These are phyloP conservation scores for Aspergillus sergii DNA, from an alignment of 2,329 filamentous ascomycete genomes.

Conservation along the genomic window DNA sequence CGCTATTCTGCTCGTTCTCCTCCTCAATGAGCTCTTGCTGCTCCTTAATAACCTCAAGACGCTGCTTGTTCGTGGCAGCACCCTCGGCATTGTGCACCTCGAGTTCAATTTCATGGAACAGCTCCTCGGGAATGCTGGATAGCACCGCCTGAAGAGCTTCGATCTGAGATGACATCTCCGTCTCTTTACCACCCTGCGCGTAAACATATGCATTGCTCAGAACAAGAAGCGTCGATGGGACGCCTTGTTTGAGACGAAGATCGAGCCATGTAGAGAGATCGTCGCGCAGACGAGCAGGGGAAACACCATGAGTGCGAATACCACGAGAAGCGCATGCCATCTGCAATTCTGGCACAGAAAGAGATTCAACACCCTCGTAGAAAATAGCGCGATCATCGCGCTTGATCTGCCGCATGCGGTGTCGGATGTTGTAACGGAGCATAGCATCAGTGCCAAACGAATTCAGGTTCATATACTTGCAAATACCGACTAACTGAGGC, in stretches of 20 bases:
- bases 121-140: slow-evolving; percentile 92
- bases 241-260: slow-evolving; percentile 85
- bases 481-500: slow-evolving; percentile 95
- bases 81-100: slow-evolving; percentile 97
- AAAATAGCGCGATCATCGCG: slow-evolving; percentile 92
- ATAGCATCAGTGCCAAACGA: slow-evolving; percentile 97
- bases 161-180: slow-evolving; percentile 84
- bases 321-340: slow-evolving; percentile 89
- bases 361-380: slow-evolving; percentile 88
- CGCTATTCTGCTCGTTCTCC: slow-evolving; percentile 88
- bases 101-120: slow-evolving; percentile 99
- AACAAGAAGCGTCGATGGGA: slow-evolving; percentile 94
- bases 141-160: slow-evolving; percentile 90
- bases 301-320: slow-evolving; percentile 89
- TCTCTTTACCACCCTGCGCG: slow-evolving; percentile 71
- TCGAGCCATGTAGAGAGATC: slow-evolving; percentile 95
- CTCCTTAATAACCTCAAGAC: slow-evolving; percentile 96
- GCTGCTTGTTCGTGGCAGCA: slow-evolving; percentile 97
- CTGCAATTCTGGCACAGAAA: slow-evolving; percentile 93
- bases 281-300: slow-evolving; percentile 81
- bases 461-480: slow-evolving; percentile 96
- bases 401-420: slow-evolving; percentile 99
- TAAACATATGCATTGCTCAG: slow-evolving; percentile 99
- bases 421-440: slow-evolving; percentile 93
- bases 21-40: slow-evolving; percentile 98